Percentiles rank a stretch among this genome's conserved stretches.
These are phyloP conservation scores for Podaxis sp. DNA, from an alignment of 768 basidiomycete species.

Conservation along the genomic window DNA sequence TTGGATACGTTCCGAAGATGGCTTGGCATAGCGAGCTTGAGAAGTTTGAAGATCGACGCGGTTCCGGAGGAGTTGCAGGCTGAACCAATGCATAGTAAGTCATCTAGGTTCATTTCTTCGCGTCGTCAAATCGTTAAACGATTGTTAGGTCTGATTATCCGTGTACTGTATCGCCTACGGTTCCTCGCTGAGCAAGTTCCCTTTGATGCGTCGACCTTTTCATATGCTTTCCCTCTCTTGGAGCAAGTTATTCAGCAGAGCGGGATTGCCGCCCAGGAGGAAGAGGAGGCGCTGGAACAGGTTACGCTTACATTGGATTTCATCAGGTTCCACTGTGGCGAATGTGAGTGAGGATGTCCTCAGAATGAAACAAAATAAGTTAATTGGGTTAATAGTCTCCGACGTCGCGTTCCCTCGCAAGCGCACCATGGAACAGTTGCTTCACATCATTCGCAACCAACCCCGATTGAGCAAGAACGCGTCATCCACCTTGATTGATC, in stretches of 20 bases:
- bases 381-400: slow-evolving; percentile 47
- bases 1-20: slow-evolving; percentile 67
- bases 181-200: slow-evolving; percentile 78
- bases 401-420: slow-evolving; percentile 73
- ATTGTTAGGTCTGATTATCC: slow-evolving; percentile 66
- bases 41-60: slow-evolving; percentile 62
- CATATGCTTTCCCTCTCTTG: slow-evolving; percentile 77
- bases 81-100: slow-evolving; percentile 67
- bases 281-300: slow-evolving; percentile 78
- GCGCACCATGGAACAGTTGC: slow-evolving; percentile 63
- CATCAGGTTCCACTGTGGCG: slow-evolving; percentile 67
- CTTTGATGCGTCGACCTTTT: slow-evolving; percentile 85
- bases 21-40: slow-evolving; percentile 82
- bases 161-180: slow-evolving; percentile 83
- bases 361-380: background rate
- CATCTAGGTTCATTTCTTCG: background rate
- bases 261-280: slow-evolving; percentile 63
- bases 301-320: slow-evolving; percentile 71
- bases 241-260: slow-evolving; percentile 66
- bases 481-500: slow-evolving; percentile 73
- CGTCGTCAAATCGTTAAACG: slow-evolving; percentile 3
- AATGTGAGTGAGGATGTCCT: slow-evolving; percentile 52
- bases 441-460: slow-evolving; percentile 74
- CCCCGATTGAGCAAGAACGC: slow-evolving; percentile 83
- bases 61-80: slow-evolving; percentile 72